phyloP scores from a whole-genome alignment of 2,329 filamentous ascomycete genomes.

The Onygenales sp. region DNA sequence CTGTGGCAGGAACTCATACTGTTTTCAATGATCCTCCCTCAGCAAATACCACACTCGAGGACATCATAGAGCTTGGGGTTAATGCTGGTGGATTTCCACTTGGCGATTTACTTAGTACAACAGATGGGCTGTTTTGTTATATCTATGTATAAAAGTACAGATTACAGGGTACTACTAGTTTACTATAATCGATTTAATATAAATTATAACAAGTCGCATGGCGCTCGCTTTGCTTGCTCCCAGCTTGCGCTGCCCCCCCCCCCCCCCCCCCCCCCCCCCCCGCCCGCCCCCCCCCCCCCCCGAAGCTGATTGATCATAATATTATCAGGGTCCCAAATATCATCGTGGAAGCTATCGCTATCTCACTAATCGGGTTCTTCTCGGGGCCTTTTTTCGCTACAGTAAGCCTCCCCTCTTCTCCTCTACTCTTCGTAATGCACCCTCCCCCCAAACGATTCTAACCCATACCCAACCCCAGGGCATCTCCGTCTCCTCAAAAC shows the following conservation, averaged over 20 bases:
- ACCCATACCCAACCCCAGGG: constrained; percentile 27
- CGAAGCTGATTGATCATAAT: neutral
- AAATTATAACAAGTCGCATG: no score
- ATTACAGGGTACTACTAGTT: no score
- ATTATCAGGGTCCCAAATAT: constrained; percentile 28
- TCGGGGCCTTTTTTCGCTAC: constrained; percentile 50
- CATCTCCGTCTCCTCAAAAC: constrained; percentile 44
- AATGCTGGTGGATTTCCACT: constrained; percentile 8
- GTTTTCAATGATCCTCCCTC: constrained; percentile 8
- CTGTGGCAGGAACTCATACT: neutral
- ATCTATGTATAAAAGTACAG: constrained; percentile 7
- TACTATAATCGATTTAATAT: no score
- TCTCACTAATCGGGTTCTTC: constrained; percentile 49
- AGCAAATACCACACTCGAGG: constrained; percentile 13
- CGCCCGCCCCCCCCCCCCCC: no score
- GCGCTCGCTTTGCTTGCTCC: no score
- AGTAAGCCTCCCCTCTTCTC: constrained; percentile 21
- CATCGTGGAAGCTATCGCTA: constrained; percentile 43
- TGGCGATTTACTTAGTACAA: constrained; percentile 11
- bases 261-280: no score
- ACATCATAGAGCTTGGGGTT: constrained; percentile 11
- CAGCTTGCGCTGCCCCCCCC: no score
- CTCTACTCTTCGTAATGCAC: neutral
- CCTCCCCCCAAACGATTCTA: no score
- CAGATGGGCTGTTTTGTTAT: constrained; percentile 15